Evolutionary conservation across 805 yeast species (phyloP).

Genomic region (Cyberlindnera xishuangbannaensis): DNA sequence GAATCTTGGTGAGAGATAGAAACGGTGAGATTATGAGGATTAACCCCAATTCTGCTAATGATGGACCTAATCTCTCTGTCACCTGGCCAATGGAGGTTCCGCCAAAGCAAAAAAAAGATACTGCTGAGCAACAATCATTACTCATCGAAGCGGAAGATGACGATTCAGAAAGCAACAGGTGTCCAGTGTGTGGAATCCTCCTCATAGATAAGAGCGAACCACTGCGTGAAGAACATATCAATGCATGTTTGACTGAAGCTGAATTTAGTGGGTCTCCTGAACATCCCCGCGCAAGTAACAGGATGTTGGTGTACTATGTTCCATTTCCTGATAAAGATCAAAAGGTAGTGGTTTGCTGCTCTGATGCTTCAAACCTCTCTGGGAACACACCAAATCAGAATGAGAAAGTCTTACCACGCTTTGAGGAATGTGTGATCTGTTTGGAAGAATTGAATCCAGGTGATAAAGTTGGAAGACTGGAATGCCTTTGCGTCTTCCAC

Average conservation of each 20-base stretch:
- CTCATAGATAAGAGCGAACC: slow-evolving; percentile 10
- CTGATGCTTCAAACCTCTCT: slow-evolving; percentile 18
- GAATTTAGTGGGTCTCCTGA: slow-evolving; percentile 61
- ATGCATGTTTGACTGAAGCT: slow-evolving; percentile 54
- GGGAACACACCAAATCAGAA: slow-evolving; percentile 4
- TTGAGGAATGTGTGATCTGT: slow-evolving; percentile 88
- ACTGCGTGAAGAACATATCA: slow-evolving; percentile 60
- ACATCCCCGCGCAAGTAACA: slow-evolving; percentile 51
- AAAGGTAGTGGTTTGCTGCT: slow-evolving; percentile 20
- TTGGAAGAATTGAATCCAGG: slow-evolving; percentile 84
- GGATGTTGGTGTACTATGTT: slow-evolving; percentile 75
- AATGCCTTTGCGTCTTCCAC: slow-evolving; percentile 92
- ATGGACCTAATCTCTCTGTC: slow-evolving; percentile 1
- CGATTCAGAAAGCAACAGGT: slow-evolving; percentile 29
- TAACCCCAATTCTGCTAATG: not conserved
- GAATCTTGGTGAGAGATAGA: slow-evolving; percentile 3
- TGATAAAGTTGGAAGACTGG: slow-evolving; percentile 85
- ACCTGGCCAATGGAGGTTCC: slow-evolving; percentile 13
- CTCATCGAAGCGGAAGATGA: slow-evolving; percentile 5
- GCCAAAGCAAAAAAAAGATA: slow-evolving; percentile 6
- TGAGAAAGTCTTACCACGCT: slow-evolving; percentile 24
- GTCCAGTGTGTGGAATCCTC: slow-evolving; percentile 35
- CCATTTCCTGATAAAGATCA: slow-evolving; percentile 20
- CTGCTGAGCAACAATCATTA: slow-evolving; percentile 6
- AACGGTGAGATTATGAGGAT: slow-evolving; percentile 5